Evolutionary conservation across 805 yeast genomes (phyloP).

Genomic region (Candida cerambycidarum): DNA sequence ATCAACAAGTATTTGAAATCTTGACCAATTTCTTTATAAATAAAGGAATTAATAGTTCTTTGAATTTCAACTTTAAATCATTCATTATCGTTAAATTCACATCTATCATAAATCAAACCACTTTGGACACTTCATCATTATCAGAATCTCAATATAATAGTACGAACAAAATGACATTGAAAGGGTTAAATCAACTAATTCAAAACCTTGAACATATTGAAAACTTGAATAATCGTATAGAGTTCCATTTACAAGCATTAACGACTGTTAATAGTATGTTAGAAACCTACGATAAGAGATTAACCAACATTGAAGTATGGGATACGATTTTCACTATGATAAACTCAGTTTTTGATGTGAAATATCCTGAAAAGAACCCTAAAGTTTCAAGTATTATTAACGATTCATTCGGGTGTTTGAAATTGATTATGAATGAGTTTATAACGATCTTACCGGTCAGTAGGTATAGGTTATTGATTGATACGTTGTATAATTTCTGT

Average conservation of each 20-base stretch:
- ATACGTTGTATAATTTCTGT: slow-evolving; percentile 70
- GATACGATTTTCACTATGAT: slow-evolving; percentile 62
- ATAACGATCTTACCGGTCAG: slow-evolving; percentile 65
- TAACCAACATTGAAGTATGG: slow-evolving; percentile 61
- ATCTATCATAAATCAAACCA: slow-evolving; percentile 42
- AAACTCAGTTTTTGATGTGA: slow-evolving; percentile 50
- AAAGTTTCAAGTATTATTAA: slow-evolving; percentile 54
- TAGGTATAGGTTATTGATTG: slow-evolving; percentile 65
- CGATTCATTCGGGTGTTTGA: slow-evolving; percentile 78
- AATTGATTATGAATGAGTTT: slow-evolving; percentile 83
- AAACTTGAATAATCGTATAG: slow-evolving; percentile 56
- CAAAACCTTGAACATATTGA: slow-evolving; percentile 24
- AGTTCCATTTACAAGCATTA: slow-evolving; percentile 60
- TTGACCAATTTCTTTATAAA: slow-evolving; percentile 51
- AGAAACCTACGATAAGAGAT: slow-evolving; percentile 70
- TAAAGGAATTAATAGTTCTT: slow-evolving; percentile 36
- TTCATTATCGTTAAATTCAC: slow-evolving; percentile 54
- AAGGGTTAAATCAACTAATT: slow-evolving; percentile 36
- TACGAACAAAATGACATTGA: slow-evolving; percentile 30
- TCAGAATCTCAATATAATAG: slow-evolving; percentile 5
- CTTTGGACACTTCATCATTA: slow-evolving; percentile 33
- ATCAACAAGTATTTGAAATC: slow-evolving; percentile 29
- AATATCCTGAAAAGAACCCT: slow-evolving; percentile 31
- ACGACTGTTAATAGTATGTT: slow-evolving; percentile 69
- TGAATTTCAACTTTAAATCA: slow-evolving; percentile 44